Percentiles rank a stretch among this genome's conserved stretches.
Conservation (phyloP, 805 yeast species). For the Candida endomychidarum region DNA sequence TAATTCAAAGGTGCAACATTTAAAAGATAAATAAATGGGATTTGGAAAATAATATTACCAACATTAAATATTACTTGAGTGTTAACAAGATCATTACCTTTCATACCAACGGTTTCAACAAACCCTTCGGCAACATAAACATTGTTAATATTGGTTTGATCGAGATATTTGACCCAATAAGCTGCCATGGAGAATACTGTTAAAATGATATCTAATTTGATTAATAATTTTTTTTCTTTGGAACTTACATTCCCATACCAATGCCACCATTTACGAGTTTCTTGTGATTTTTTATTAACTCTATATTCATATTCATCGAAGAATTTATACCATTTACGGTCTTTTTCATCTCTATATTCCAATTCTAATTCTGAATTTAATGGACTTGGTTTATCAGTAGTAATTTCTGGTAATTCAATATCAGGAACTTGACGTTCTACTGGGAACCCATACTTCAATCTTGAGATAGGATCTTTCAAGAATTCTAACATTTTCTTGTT, state of each 20-base stretch:
- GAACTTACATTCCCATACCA: constrained; percentile 53
- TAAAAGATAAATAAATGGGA: constrained; percentile 60
- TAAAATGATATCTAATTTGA: constrained; percentile 32
- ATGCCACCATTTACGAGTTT: constrained; percentile 32
- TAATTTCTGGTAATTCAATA: constrained; percentile 6
- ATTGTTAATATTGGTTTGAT: constrained; percentile 57
- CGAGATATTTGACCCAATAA: constrained; percentile 70
- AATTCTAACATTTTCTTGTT: constrained; percentile 2
- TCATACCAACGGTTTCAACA: constrained; percentile 54
- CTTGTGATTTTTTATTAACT: constrained; percentile 28
- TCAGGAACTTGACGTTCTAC: constrained; percentile 9
- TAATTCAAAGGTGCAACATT: constrained; percentile 56
- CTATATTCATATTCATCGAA: constrained; percentile 64
- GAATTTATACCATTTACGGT: constrained; percentile 35
- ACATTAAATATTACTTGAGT: constrained; percentile 58
- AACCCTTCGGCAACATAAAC: constrained; percentile 64
- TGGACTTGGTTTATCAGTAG: neutral
- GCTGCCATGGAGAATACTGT: constrained; percentile 37
- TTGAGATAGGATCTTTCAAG: constrained; percentile 11
- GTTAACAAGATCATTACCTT: constrained; percentile 62
- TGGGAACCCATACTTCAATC: constrained; percentile 17
- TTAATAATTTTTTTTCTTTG: constrained; percentile 27
- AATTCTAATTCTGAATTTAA: constrained; percentile 11
- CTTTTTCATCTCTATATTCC: constrained; percentile 36
- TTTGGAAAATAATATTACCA: constrained; percentile 59